Base-by-base conservation (phyloP, 345 rosid genomes). In the Melaleuca quinquenervia region DNA sequence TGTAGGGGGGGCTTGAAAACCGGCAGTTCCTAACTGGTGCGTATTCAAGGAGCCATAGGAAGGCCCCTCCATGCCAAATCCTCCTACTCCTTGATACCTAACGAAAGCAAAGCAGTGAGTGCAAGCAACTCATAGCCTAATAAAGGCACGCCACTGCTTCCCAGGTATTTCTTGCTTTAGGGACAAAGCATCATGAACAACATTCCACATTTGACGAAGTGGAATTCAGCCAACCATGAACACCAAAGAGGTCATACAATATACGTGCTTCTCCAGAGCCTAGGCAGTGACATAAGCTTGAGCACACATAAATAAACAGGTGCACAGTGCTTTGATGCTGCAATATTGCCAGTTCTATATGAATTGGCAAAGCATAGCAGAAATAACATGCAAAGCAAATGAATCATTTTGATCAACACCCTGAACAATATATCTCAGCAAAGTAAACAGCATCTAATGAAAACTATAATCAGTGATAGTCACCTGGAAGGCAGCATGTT, bases 401-500 rank as follows among this genome's bases (percentile, higher is more conserved):
- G 26, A 70, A 70, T 9, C 11, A 70, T 70, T 64, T 29, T 64
- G 76, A 44, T 16, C 11, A 29, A 20, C 44, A 29, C 11, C 76
- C 76, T 29, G 76, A 62, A 64, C 44, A 3, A 0, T 1, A 0
- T 41, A 70, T 70, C 80, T 70, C 78, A 36, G 48, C 78, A 41
- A 70, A 70, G 48, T 70, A 36, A 70, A 70, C 58, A 12, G 7
- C 50, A 2, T 32, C 50, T 8, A 52, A 70, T 70, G 48, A 70
- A 70, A 70, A 18, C 48, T 32, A 70, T 82, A 82, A 27, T 27
- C 56, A 70, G 48, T 62, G 44, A 62, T 9, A 82, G 60, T 90
- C 90, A 97, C 99, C 97, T 91, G 53, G 92, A 85, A 82, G 92
- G 91, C 85, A 86, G 90, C 83, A 91, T 85, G 88, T 50, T 90